Evolutionary conservation across 257 asterid genomes (phyloP).

Genomic region (Solanum appendiculatum): DNA sequence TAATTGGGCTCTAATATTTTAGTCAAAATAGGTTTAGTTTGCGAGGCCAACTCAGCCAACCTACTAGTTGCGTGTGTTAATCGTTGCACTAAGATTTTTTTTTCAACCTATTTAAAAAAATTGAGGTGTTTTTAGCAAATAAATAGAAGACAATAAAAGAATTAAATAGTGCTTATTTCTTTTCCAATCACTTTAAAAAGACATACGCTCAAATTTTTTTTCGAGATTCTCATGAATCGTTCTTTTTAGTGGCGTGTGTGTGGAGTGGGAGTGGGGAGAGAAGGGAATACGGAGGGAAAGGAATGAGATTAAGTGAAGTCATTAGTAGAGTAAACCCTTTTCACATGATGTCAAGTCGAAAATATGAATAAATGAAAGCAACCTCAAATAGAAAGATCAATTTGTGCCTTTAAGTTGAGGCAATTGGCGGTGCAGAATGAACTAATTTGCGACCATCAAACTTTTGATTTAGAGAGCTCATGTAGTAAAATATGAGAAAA

Average conservation of each 20-base stretch:
- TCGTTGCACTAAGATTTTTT: too few species aligned
- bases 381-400: background rate
- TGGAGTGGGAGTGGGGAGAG: background rate
- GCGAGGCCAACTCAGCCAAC: too few species aligned
- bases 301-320: background rate
- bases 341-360: background rate
- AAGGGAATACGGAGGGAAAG: too few species aligned
- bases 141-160: too few species aligned
- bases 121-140: too few species aligned
- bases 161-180: too few species aligned
- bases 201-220: background rate
- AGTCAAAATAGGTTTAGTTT: too few species aligned
- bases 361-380: background rate
- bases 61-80: too few species aligned
- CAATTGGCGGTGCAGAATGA: background rate
- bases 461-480: background rate
- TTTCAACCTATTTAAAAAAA: too few species aligned
- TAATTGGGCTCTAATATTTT: too few species aligned
- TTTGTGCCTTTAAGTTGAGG: accelerated
- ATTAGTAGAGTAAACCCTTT: background rate
- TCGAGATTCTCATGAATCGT: background rate
- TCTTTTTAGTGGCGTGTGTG: background rate
- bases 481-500: background rate
- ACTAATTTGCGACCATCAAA: background rate
- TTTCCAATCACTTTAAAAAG: background rate